These are phyloP conservation scores for Alternaria burnsii DNA, from an alignment of 2,329 filamentous ascomycete species.

Conservation along the genomic window DNA sequence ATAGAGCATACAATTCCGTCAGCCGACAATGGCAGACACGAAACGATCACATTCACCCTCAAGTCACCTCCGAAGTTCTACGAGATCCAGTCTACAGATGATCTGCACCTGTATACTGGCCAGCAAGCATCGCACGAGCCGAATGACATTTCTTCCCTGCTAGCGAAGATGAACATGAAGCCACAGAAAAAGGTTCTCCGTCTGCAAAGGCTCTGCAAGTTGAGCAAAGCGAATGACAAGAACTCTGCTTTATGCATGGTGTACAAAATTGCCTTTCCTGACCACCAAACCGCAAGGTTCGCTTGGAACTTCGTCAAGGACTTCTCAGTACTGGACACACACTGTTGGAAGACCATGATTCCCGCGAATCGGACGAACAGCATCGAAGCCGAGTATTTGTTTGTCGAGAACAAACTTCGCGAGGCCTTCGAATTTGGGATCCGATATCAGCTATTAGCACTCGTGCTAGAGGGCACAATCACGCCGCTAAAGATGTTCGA, in stretches of 20 bases:
- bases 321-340: constrained; percentile 27
- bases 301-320: constrained; percentile 47
- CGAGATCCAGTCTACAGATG: constrained; percentile 24
- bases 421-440: constrained; percentile 23
- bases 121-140: constrained; percentile 3
- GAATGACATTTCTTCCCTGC: background rate
- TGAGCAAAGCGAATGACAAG: constrained; percentile 50
- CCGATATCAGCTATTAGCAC: constrained; percentile 36
- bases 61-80: constrained; percentile 53
- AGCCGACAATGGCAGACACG: constrained; percentile 27
- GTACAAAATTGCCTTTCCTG: constrained; percentile 53
- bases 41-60: constrained; percentile 50
- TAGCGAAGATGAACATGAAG: constrained; percentile 14
- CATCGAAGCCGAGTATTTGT: constrained; percentile 65
- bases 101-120: constrained; percentile 32
- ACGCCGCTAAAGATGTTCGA: constrained; percentile 23
- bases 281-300: constrained; percentile 27
- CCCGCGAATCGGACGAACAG: constrained; percentile 64
- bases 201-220: constrained; percentile 44
- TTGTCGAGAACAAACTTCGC: constrained; percentile 64
- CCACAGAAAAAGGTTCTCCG: constrained; percentile 5
- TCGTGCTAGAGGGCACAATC: constrained; percentile 37
- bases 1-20: constrained; percentile 50
- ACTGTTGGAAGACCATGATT: constrained; percentile 26
- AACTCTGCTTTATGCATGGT: constrained; percentile 60